phyloP scores from a whole-genome alignment of 1,284 basidiomycete species.

The Naganishia sp. region DNA sequence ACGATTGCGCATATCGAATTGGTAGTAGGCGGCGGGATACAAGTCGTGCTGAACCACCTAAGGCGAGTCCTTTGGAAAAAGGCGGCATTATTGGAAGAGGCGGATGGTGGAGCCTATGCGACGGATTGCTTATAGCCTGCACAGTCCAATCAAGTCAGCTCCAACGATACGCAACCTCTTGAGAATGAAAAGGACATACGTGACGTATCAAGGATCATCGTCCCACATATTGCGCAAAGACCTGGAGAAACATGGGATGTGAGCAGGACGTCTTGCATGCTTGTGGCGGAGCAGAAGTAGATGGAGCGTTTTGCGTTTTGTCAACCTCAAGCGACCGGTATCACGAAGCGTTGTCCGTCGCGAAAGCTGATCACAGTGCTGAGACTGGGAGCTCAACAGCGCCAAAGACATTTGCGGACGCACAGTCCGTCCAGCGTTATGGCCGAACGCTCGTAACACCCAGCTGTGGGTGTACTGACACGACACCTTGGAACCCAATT shows the following conservation, averaged over 20 bases:
- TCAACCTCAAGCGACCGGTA: background rate
- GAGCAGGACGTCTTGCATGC: background rate
- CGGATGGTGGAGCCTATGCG: conserved; percentile 3
- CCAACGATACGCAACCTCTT: background rate
- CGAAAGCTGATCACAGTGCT: background rate
- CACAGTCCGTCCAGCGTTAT: background rate
- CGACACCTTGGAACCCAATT: no score
- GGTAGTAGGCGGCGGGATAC: no score
- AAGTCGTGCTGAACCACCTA: background rate
- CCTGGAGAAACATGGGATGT: conserved; percentile 33
- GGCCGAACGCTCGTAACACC: background rate
- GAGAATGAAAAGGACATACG: conserved; percentile 36
- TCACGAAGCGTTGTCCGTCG: background rate
- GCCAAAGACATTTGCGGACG: no score
- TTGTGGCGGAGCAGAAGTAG: background rate
- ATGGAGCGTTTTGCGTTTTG: background rate
- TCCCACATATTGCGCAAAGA: conserved; percentile 53
- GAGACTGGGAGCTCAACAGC: no score
- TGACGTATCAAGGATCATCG: conserved; percentile 47
- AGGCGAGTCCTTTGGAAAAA: background rate
- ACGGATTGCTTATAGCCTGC: conserved; percentile 29
- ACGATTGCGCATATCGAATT: no score
- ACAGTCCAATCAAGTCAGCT: conserved; percentile 1
- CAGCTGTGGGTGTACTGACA: background rate
- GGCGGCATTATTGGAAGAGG: background rate